Base-by-base conservation (phyloP, 2,329 filamentous ascomycete genomes). In the Amauroascus verrucosus region DNA sequence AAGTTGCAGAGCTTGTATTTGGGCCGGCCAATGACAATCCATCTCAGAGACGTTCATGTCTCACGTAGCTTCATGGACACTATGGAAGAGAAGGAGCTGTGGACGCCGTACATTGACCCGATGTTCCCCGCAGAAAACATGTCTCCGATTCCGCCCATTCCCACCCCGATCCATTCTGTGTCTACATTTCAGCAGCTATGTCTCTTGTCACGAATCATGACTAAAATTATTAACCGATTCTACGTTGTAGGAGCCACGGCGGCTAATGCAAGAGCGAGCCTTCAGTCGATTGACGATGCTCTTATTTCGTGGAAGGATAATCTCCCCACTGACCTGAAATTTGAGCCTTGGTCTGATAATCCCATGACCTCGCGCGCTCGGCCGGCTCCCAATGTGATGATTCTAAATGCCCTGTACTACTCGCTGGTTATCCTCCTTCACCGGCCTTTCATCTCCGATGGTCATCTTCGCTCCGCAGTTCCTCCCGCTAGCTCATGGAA, bases 1-100 rank as follows among this genome's bases (percentile, higher is more conserved):
- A 80, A 79, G 57, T 71, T 79, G 6, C 77, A 81, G 55, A 75
- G 71, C 13, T 60, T 81, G 0, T 81, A 79, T 47, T 76, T 77
- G 58, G 78, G 77, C 0, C 72, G 77, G 0, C 78, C 76, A 0
- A 71, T 71, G 0, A 73, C 60, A 7, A 63, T 67, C 26, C 56
- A 59, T 26, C 53, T 65, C 2, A 55, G 58, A 8, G 63, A 65
- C 45, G 59, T 58, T 11, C 60, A 62, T 46, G 63, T 66, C 6
- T 64, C 63, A 13, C 62, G 58, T 33, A 61, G 63, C 24, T 64
- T 67, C 20, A 58, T 65, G 55, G 63, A 67, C 49, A 65, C 61
- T 3, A 59, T 61, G 38, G 61, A 67, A 51, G 64, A 66, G 48
- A 59, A 60, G 24, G 63, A 67, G 43, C 30, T 59, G 16, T 65